Percentiles rank a stretch among this genome's conserved stretches.
Conservation (phyloP, 441 rosid species). For the Adansonia grandidieri region DNA sequence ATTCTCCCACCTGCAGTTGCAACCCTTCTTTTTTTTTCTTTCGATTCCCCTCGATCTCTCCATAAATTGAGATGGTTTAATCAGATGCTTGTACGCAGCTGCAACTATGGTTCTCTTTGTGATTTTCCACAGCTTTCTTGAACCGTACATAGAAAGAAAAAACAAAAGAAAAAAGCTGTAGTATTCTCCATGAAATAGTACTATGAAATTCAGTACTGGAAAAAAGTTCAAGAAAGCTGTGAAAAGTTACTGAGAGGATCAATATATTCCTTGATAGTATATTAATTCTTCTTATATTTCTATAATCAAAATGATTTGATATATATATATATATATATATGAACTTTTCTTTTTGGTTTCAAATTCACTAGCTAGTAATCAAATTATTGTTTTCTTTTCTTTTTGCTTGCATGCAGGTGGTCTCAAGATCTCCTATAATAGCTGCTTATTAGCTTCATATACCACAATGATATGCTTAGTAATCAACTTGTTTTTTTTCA, state of each 20-base stretch:
- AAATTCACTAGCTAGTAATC: not conserved
- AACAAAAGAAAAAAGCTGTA: not conserved
- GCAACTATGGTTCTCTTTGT: constrained; percentile 20
- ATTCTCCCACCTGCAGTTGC: not conserved
- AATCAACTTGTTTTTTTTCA: no score
- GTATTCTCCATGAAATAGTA: not conserved
- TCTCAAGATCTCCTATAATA: no score
- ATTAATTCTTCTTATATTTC: no score
- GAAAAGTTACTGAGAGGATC: constrained; percentile 25
- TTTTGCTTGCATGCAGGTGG: no score
- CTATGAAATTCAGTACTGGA: not conserved
- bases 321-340: no score
- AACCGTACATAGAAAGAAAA: not conserved
- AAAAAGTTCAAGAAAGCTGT: constrained; percentile 30
- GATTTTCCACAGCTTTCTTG: constrained; percentile 38
- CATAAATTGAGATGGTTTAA: not conserved
- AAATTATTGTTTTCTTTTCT: no score
- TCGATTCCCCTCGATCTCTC: not conserved
- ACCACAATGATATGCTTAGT: no score
- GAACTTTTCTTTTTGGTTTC: not conserved
- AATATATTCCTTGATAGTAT: no score
- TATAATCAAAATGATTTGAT: no score
- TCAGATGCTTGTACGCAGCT: not conserved
- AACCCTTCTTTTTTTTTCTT: not conserved
- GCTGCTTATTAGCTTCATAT: no score